Base-by-base conservation (phyloP, 73 alveolate genomes). In the Paramecium tetraurelia region DNA sequence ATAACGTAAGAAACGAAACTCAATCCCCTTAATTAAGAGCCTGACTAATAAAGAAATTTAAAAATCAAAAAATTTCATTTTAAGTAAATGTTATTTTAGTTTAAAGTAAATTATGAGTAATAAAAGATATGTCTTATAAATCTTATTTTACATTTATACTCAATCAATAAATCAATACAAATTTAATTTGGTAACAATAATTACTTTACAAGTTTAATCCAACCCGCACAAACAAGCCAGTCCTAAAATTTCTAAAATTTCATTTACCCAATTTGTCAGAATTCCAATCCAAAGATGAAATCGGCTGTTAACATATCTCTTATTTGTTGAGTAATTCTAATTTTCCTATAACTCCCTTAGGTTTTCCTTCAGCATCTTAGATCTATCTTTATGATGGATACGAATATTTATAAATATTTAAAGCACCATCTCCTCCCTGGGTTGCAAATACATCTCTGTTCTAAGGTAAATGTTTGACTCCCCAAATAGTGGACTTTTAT, bases 401-500 rank as follows among this genome's bases (percentile, higher is more conserved):
- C 93, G 96, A 96, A 95, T 98, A 98, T 92, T 97, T 98, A 93
- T 98, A 98, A 40, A 98, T 58, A 86, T 96, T 97, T 21, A 97
- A 86, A 10, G 98, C 93, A n/a, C 99, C 99, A 93, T 98, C 97
- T 69, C 99, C 99, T 31, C 99, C 99, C 75, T 95, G 85, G 16
- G 99, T 93, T 18, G 96, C 95, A 94, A 98, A 98, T 58, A 98
- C 72, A 94, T 97, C 99, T 94, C 99, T 93, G 59, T 97, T 97
- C 93, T 98, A 98, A n/a, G 99, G 99, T 44, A 98, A 89, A 95
- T 98, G 99, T 59, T 94, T 96, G 16, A 96, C 97, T 5, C 99
- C 99, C 99, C 99, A 99, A 24, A 99, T 94, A 5, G 99, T 99
- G 18, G 99, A 96, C 93, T 98, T 98, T 87, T 97, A 99, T 16